These are phyloP conservation scores for Penicillium brevicompactum DNA, from an alignment of 2,329 filamentous ascomycete species.

Conservation along the genomic window DNA sequence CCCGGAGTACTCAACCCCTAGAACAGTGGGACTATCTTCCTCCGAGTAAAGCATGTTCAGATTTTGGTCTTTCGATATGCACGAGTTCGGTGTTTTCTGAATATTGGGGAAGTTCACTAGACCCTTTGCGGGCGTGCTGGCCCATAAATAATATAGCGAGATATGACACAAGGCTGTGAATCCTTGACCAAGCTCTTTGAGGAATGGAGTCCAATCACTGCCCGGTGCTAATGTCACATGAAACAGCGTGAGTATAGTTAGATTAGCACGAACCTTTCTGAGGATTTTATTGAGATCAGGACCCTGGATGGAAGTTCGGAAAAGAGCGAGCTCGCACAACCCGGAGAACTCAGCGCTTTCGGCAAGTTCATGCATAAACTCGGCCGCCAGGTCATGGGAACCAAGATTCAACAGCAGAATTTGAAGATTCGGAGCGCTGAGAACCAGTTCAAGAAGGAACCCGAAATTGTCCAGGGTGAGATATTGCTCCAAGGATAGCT, in stretches of 20 bases:
- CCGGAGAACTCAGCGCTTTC: constrained; percentile 17
- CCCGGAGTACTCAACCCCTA: constrained; percentile 27
- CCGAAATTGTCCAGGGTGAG: constrained; percentile 27
- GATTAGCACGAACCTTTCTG: constrained; percentile 6
- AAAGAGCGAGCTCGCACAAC: constrained; percentile 22
- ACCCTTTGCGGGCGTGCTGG: constrained; percentile 16
- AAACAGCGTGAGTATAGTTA: constrained; percentile 19
- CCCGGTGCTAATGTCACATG: constrained; percentile 19
- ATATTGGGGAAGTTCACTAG: constrained; percentile 23
- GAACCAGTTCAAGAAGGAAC: constrained; percentile 25
- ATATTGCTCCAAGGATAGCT: constrained; percentile 26
- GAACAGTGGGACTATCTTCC: constrained; percentile 10
- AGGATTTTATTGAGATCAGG: constrained; percentile 20
- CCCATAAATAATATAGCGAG: constrained; percentile 26
- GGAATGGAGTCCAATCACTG: constrained; percentile 16
- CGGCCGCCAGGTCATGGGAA: constrained; percentile 23
- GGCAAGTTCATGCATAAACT: constrained; percentile 27
- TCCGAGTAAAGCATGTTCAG: constrained; percentile 23
- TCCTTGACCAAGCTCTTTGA: constrained; percentile 13
- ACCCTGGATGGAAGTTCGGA: constrained; percentile 19
- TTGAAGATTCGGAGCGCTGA: constrained; percentile 23
- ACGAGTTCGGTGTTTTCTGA: constrained; percentile 9
- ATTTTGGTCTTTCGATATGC: constrained; percentile 2
- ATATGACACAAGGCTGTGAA: constrained; percentile 16
- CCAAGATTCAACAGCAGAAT: constrained; percentile 23